Evolutionary conservation across 2,329 filamentous ascomycete genomes (phyloP).

Genomic region (Penicillium corylophilum): DNA sequence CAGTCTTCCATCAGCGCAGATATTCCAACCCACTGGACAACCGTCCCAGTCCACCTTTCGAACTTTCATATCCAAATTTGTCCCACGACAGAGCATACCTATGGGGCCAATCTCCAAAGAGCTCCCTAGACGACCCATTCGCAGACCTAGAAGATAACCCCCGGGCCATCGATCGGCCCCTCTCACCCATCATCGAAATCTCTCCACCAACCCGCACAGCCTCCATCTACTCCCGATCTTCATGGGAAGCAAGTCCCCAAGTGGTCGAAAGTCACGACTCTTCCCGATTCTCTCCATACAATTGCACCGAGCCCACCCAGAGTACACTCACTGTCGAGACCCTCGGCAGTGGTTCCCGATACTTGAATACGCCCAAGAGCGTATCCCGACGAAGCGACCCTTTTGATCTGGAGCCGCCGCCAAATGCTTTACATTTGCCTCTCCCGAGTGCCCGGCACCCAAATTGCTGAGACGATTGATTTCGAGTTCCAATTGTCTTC

Average conservation of each 20-base stretch:
- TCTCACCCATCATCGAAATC: slow-evolving; percentile 12
- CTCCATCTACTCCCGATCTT: slow-evolving; percentile 17
- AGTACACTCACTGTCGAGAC: slow-evolving; percentile 2
- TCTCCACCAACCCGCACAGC: slow-evolving; percentile 13
- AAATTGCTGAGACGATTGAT: neutral
- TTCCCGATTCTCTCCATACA: neutral
- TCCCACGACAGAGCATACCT: slow-evolving; percentile 7
- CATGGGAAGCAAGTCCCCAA: slow-evolving; percentile 3
- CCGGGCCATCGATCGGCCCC: neutral
- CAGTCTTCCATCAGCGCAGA: slow-evolving; percentile 11
- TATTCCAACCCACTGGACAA: neutral
- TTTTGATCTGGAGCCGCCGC: slow-evolving; percentile 35
- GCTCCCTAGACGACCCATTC: neutral
- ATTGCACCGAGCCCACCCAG: slow-evolving; percentile 1
- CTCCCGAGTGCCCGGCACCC: neutral
- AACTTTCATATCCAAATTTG: slow-evolving; percentile 7
- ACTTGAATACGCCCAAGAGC: neutral
- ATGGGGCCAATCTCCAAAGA: neutral
- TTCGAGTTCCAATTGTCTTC: neutral
- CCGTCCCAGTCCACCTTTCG: neutral
- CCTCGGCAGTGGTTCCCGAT: neutral
- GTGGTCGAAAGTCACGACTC: slow-evolving; percentile 9
- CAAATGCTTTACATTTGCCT: slow-evolving; percentile 32
- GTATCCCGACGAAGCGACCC: slow-evolving; percentile 27
- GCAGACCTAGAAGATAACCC: slow-evolving; percentile 4